Conservation (phyloP, 306 rosid genomes). For the Vigna reflexopilosa region DNA sequence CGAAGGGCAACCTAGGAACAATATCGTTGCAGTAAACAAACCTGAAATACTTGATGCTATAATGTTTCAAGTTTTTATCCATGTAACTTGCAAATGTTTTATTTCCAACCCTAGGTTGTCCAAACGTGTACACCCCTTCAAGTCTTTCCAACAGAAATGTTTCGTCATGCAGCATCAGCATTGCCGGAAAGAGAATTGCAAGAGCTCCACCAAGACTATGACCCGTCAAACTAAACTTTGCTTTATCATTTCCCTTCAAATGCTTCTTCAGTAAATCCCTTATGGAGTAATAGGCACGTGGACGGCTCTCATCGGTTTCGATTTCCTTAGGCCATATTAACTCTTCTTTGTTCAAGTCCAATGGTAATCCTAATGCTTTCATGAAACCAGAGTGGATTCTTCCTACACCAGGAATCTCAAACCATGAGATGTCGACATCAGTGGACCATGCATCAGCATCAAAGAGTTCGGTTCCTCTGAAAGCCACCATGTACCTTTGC, state of each 20-base stretch:
- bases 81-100: constrained; percentile 51
- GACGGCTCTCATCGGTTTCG: not conserved
- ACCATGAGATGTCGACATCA: constrained; percentile 71
- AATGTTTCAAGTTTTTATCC: constrained; percentile 45
- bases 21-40: constrained; percentile 64
- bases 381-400: constrained; percentile 74
- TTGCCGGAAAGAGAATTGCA: constrained; percentile 53
- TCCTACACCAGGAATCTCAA: constrained; percentile 48
- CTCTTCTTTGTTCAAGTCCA: not conserved
- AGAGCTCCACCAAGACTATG: constrained; percentile 67
- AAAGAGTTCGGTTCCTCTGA: constrained; percentile 71
- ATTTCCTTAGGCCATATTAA: constrained; percentile 56
- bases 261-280: constrained; percentile 43
- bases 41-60: constrained; percentile 56
- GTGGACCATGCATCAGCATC: constrained; percentile 73
- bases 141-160: constrained; percentile 53
- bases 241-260: constrained; percentile 9
- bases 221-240: constrained; percentile 57
- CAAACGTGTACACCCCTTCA: constrained; percentile 78
- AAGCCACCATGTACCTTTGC: constrained; percentile 60
- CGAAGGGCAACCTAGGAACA: constrained; percentile 67
- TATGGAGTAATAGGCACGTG: constrained; percentile 58
- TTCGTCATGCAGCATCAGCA: constrained; percentile 60
- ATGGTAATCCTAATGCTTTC: constrained; percentile 64
- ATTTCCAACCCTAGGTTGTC: constrained; percentile 79